Percentiles rank a stretch among this genome's conserved stretches.
Conservation (phyloP, 345 rosid genomes). For the Trapa incisa region DNA sequence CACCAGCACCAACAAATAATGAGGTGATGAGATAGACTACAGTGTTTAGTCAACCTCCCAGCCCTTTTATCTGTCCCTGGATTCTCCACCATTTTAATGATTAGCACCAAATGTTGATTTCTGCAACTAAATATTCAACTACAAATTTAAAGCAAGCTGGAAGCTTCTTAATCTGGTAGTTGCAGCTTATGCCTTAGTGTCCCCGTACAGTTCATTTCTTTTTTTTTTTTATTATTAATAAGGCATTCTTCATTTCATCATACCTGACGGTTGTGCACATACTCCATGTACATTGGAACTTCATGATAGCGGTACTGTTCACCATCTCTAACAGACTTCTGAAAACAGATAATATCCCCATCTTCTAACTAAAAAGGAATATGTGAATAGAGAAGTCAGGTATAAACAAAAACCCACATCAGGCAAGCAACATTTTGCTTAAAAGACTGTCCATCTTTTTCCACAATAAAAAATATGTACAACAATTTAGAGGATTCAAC, state of each 20-base stretch:
- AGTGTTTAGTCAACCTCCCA: neutral
- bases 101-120: neutral
- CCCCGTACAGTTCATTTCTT: neutral
- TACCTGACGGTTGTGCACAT: conserved; percentile 91
- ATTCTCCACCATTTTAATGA: neutral
- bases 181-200: neutral
- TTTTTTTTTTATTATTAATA: too few species aligned
- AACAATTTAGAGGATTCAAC: neutral
- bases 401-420: neutral
- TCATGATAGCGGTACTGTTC: conserved; percentile 58
- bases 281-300: conserved; percentile 72
- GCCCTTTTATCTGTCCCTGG: neutral
- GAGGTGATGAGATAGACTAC: neutral
- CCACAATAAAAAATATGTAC: neutral
- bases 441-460: neutral
- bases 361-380: conserved; percentile 58
- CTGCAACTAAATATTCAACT: neutral
- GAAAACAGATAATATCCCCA: conserved; percentile 87
- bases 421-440: neutral
- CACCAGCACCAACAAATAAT: neutral
- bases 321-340: conserved; percentile 43
- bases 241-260: neutral
- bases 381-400: neutral
- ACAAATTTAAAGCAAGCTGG: neutral
- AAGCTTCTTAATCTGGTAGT: neutral